A percentile compares a stretch with the other conserved stretches of the same genome.
Conservation (phyloP, 768 basidiomycete genomes). For the Hygrocybe punicea region DNA sequence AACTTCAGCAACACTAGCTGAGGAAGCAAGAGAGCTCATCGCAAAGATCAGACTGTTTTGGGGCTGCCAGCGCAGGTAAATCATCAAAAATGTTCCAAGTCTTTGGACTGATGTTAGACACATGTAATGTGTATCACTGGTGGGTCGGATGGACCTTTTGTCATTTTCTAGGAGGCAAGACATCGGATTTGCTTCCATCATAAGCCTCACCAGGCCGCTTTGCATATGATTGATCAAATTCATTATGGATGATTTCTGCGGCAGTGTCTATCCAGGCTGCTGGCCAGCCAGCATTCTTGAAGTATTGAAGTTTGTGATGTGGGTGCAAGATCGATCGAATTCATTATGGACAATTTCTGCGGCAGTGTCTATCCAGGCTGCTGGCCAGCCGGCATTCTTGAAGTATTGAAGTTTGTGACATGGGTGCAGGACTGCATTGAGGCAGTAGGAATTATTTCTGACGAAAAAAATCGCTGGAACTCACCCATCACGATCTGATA, state of each 20-base stretch:
- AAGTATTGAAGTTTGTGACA: too few relatives aligned
- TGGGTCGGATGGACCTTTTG: too few relatives aligned
- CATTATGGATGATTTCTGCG: conserved; percentile 18
- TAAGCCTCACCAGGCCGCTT: background rate
- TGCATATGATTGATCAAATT: conserved; percentile 20
- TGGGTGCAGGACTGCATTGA: conserved; percentile 33
- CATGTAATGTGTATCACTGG: too few relatives aligned
- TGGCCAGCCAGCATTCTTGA: too few relatives aligned
- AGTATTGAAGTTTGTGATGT: too few relatives aligned
- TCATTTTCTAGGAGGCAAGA: background rate
- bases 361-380: too few relatives aligned
- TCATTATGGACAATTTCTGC: too few relatives aligned
- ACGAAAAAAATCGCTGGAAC: background rate
- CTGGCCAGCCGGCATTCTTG: too few relatives aligned
- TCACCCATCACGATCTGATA: conserved; percentile 30
- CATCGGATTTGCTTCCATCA: background rate
- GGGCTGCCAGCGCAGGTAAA: conserved; percentile 18
- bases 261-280: conserved; percentile 33
- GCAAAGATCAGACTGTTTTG: conserved; percentile 10
- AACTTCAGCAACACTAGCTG: too few relatives aligned
- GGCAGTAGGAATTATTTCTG: background rate
- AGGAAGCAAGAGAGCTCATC: conserved; percentile 31
- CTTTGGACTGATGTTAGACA: too few relatives aligned
- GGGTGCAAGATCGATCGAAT: too few relatives aligned
- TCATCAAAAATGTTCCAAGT: conserved; percentile 29